These are phyloP conservation scores for Typha latifolia DNA, from an alignment of 176 grass and related monocot species.

Conservation along the genomic window DNA sequence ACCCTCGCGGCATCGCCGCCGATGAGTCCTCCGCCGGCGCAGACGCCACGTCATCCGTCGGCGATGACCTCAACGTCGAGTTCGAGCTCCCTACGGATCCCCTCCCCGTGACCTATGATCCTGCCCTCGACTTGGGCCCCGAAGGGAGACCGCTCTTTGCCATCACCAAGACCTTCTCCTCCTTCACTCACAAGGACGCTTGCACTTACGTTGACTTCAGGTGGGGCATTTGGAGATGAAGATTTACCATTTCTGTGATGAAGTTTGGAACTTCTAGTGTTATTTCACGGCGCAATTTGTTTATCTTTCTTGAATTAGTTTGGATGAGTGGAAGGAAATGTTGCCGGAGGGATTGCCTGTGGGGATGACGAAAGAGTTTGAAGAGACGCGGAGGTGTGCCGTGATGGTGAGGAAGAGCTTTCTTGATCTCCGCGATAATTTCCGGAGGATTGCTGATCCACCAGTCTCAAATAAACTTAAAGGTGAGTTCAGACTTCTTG, in stretches of 20 bases:
- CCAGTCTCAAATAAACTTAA: conserved; percentile 45
- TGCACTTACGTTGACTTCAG: conserved; percentile 73
- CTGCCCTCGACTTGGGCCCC: conserved; percentile 69
- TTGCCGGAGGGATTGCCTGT: conserved; percentile 80
- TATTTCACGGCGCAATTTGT: not conserved
- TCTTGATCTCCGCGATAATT: conserved; percentile 85
- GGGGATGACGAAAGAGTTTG: conserved; percentile 90
- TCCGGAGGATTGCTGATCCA: conserved; percentile 72
- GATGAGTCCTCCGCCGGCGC: conserved; percentile 15
- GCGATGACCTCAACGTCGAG: conserved; percentile 36
- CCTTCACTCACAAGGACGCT: conserved; percentile 40
- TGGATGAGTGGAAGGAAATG: conserved; percentile 87
- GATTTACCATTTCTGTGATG: not conserved
- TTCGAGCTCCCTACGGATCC: conserved; percentile 72
- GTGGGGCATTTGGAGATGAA: conserved; percentile 13
- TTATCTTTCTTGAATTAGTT: conserved; percentile 34
- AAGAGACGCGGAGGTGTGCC: conserved; percentile 78
- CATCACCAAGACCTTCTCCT: conserved; percentile 58
- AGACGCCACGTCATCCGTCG: conserved; percentile 8
- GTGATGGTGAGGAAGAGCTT: conserved; percentile 95
- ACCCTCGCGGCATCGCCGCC: conserved; percentile 30
- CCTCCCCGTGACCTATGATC: conserved; percentile 63
- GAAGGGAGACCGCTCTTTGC: conserved; percentile 71
- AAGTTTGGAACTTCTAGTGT: not conserved
- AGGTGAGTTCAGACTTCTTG: conserved; percentile 29